Evolutionary conservation across 2,329 filamentous ascomycete species (phyloP).

Genomic region (Diaporthe velutina): DNA sequence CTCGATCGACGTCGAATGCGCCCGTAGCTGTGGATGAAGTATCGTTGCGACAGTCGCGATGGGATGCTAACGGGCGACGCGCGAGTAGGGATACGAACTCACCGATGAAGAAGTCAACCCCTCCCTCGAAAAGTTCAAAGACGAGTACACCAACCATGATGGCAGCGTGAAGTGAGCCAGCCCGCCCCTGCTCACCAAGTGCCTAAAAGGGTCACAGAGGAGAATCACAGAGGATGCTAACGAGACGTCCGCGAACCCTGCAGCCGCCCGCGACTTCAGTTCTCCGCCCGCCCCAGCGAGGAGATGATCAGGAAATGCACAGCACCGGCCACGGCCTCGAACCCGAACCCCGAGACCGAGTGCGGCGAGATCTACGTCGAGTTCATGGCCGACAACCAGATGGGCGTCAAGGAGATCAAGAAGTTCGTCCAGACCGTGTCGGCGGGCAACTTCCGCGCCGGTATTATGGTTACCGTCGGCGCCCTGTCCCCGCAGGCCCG

Average conservation of each 20-base stretch:
- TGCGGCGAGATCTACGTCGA: constrained; percentile 94
- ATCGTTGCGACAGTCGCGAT: neutral
- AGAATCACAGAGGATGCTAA: constrained; percentile 20
- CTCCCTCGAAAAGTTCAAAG: constrained; percentile 83
- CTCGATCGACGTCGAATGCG: neutral
- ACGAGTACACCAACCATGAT: constrained; percentile 77
- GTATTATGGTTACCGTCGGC: constrained; percentile 89
- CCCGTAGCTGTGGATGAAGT: neutral
- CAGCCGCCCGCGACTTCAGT: constrained; percentile 87
- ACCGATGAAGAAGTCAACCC: constrained; percentile 91
- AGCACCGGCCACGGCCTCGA: constrained; percentile 74
- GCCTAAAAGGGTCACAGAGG: neutral
- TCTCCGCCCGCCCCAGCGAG: constrained; percentile 87
- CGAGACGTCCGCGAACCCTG: constrained; percentile 14
- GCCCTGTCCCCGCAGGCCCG: constrained; percentile 88
- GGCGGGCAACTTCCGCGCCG: constrained; percentile 85
- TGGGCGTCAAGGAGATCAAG: constrained; percentile 94
- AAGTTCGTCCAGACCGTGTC: constrained; percentile 87
- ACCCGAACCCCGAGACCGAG: constrained; percentile 78
- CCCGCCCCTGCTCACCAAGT: neutral
- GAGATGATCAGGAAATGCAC: constrained; percentile 89
- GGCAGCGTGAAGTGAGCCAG: constrained; percentile 80
- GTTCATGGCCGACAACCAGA: constrained; percentile 82
- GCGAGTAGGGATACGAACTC: constrained; percentile 86
- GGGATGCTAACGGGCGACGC: constrained; percentile 28